These are phyloP conservation scores for Sporothrix inflata DNA, from an alignment of 2,329 filamentous ascomycete genomes.

Conservation along the genomic window DNA sequence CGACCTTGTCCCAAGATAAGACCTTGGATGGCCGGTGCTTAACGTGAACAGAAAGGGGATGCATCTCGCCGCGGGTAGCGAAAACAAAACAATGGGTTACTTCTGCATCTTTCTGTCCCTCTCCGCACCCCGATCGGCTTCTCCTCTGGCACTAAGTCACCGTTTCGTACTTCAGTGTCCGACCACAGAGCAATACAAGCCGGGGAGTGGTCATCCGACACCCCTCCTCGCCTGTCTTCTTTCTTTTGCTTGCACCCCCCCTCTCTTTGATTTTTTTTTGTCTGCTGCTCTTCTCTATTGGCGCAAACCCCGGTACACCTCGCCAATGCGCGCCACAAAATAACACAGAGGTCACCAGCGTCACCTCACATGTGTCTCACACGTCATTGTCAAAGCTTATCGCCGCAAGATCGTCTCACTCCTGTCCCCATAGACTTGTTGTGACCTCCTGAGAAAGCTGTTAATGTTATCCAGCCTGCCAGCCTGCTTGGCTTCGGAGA, in stretches of 20 bases:
- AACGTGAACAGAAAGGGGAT: neutral
- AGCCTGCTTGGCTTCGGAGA: neutral
- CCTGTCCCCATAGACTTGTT: neutral
- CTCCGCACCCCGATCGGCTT: neutral
- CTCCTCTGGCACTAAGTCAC: neutral
- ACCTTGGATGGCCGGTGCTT: neutral
- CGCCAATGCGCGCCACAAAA: neutral
- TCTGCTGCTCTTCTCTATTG: neutral
- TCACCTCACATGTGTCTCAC: neutral
- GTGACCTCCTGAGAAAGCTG: neutral
- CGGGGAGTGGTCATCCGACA: conserved; percentile 14
- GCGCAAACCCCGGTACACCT: neutral
- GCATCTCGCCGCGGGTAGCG: neutral
- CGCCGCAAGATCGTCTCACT: neutral
- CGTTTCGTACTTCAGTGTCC: conserved; percentile 1
- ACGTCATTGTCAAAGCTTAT: neutral
- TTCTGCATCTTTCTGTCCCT: neutral
- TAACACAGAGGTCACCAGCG: neutral
- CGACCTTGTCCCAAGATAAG: neutral
- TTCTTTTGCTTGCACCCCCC: neutral
- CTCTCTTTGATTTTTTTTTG: neutral
- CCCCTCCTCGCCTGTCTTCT: neutral
- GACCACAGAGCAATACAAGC: neutral
- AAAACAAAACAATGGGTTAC: neutral
- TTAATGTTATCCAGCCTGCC: neutral